A percentile compares a stretch with the other conserved stretches of the same genome.
Evolutionary conservation across 495 filamentous ascomycete genomes (phyloP).

Genomic region (Penicillium salamii): DNA sequence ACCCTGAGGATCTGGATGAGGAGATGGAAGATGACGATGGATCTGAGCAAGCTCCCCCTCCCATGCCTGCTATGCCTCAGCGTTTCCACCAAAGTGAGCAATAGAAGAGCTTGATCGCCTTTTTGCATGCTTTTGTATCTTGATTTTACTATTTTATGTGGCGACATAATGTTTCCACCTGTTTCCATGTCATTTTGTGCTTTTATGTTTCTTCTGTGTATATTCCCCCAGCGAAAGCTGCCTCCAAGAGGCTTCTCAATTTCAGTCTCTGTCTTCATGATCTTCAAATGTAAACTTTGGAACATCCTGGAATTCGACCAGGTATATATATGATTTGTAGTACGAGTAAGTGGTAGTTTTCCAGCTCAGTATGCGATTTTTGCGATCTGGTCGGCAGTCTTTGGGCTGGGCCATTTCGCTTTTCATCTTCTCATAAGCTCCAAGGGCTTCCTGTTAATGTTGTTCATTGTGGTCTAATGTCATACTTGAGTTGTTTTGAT

Average conservation of each 20-base stretch:
- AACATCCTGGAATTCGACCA: no score
- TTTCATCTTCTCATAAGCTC: no score
- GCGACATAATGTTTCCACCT: neutral
- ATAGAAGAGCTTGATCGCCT: constrained; percentile 3
- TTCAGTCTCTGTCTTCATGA: neutral
- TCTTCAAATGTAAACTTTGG: neutral
- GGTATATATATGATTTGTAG: no score
- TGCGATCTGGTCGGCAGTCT: no score
- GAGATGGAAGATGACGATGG: constrained; percentile 52
- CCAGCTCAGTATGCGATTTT: no score
- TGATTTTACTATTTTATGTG: neutral
- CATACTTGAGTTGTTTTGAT: no score
- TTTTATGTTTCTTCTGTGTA: constrained; percentile 11
- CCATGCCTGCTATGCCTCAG: constrained; percentile 35
- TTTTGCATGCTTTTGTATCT: constrained; percentile 2
- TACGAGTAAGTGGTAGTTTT: no score
- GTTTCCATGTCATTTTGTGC: neutral
- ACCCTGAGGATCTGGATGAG: constrained; percentile 47
- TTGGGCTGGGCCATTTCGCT: no score
- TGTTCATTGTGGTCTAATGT: no score
- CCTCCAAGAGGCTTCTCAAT: neutral
- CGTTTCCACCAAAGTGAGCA: constrained; percentile 22
- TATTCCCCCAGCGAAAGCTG: constrained; percentile 24
- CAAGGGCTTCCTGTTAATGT: no score
- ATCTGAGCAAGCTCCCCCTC: constrained; percentile 26